Conservation (phyloP, 108 stramenopile species). For the Discostella pseudostelligera region DNA sequence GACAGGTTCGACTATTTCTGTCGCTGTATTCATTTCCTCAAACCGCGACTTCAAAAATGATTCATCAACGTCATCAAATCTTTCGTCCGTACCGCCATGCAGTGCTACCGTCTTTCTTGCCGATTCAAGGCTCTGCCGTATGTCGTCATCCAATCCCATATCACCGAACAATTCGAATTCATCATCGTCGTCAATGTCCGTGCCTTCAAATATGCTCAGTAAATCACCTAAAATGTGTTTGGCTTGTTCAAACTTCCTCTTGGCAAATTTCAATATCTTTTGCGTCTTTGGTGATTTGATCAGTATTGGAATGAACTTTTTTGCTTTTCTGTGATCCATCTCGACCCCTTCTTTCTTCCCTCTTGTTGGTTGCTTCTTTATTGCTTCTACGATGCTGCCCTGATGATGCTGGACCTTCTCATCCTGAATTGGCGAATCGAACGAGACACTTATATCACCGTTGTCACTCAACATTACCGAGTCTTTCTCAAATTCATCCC, state of each 20-base stretch:
- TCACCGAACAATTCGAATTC: slow-evolving; percentile 25
- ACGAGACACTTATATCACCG: slow-evolving; percentile 1
- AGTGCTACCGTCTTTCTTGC: background rate
- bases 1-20: background rate
- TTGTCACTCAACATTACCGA: slow-evolving; percentile 7
- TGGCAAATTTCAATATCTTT: slow-evolving; percentile 30
- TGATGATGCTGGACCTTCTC: background rate
- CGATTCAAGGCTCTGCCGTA: background rate
- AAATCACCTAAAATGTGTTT: slow-evolving; percentile 33
- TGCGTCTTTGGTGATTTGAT: slow-evolving; percentile 24
- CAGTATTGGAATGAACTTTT: slow-evolving; percentile 14
- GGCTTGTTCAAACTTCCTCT: slow-evolving; percentile 34
- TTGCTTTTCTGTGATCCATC: background rate
- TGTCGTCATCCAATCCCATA: slow-evolving; percentile 17
- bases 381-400: background rate
- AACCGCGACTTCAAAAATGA: slow-evolving; percentile 26
- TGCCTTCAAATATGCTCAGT: slow-evolving; percentile 28
- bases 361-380: background rate
- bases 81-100: background rate
- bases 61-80: slow-evolving; percentile 27
- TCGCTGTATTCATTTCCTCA: slow-evolving; percentile 22
- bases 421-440: background rate
- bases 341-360: background rate
- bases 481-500: background rate
- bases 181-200: slow-evolving; percentile 33